These are phyloP conservation scores for Eucalyptus shirleyi DNA, from an alignment of 345 rosid species.

Conservation along the genomic window DNA sequence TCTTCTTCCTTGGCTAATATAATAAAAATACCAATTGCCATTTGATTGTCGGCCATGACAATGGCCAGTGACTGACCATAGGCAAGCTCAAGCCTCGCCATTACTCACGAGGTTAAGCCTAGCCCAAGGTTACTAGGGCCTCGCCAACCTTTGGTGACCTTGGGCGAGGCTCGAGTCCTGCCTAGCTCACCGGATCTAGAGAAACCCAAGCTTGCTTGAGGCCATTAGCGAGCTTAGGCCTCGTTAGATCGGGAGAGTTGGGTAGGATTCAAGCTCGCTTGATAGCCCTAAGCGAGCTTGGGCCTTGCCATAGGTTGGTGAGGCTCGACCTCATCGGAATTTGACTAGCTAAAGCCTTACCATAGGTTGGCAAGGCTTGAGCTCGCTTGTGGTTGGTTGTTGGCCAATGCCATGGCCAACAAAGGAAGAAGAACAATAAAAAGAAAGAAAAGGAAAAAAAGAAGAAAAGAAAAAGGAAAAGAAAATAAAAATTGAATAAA, in stretches of 20 bases:
- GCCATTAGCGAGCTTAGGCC: accelerated
- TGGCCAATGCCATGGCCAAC: no score
- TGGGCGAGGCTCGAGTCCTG: accelerated
- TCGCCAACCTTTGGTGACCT: accelerated
- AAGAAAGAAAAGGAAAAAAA: no score
- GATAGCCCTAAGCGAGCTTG: accelerated
- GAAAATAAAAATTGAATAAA: no score
- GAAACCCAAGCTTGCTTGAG: no score
- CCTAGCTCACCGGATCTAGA: accelerated
- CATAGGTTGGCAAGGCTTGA: accelerated
- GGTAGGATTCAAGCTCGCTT: accelerated
- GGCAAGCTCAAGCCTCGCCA: no score
- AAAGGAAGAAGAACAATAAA: no score
- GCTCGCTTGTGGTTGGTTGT: accelerated
- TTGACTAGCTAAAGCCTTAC: accelerated
- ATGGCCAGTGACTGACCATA: accelerated
- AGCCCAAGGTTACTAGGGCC: no score
- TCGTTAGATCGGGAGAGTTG: accelerated
- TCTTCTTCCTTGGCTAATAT: no score
- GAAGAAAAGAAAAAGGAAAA: accelerated
- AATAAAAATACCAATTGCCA: no score
- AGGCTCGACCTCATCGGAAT: no score
- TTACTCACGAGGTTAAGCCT: accelerated
- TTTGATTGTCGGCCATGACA: accelerated
- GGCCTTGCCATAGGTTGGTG: accelerated